Conservation (phyloP, 1,139 yeast genomes). For the Taiozyma onychis region DNA sequence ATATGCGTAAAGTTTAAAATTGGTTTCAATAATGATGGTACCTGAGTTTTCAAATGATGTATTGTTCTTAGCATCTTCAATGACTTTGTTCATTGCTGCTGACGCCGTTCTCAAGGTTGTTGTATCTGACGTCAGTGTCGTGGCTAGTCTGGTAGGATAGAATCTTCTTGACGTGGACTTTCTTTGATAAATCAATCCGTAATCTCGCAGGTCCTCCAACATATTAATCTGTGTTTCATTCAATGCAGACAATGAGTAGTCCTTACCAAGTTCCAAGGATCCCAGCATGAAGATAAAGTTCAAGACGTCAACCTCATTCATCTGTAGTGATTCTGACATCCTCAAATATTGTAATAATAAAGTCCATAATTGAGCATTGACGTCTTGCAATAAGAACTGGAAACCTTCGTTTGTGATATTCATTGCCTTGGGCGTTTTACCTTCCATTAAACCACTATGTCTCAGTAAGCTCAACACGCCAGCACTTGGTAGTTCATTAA, state of each 20-base stretch:
- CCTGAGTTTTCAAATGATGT: constrained; percentile 37
- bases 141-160: constrained; percentile 88
- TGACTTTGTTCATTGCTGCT: constrained; percentile 58
- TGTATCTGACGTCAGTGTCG: constrained; percentile 84
- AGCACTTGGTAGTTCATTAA: constrained; percentile 56
- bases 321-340: constrained; percentile 74
- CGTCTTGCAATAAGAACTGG: constrained; percentile 87
- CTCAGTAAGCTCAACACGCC: constrained; percentile 60
- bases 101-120: constrained; percentile 65
- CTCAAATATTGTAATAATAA: constrained; percentile 79
- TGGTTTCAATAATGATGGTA: constrained; percentile 84
- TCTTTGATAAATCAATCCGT: constrained; percentile 84
- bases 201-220: constrained; percentile 86
- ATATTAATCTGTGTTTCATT: constrained; percentile 79
- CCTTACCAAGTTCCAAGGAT: constrained; percentile 83
- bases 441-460: constrained; percentile 87
- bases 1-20: constrained; percentile 88
- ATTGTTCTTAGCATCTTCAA: constrained; percentile 33
- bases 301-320: constrained; percentile 95
- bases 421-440: constrained; percentile 42
- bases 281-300: constrained; percentile 93
- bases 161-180: constrained; percentile 57
- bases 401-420: constrained; percentile 88
- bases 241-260: constrained; percentile 66
- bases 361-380: constrained; percentile 94